Conservation (phyloP, 1,284 basidiomycete species). For the Rhodotorula sp. region DNA sequence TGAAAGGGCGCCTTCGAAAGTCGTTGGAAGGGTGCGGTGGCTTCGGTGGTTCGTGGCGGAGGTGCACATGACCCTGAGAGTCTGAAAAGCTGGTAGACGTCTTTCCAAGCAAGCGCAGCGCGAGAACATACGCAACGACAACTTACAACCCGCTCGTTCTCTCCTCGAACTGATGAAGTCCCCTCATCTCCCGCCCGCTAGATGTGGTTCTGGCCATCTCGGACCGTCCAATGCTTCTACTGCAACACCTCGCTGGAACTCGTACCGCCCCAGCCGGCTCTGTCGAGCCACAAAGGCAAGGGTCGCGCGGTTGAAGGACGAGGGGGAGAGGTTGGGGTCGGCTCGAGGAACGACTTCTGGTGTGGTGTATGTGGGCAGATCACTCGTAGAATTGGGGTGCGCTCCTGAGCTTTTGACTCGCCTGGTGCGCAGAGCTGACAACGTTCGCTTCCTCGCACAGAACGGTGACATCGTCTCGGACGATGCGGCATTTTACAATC, state of each 20-base stretch:
- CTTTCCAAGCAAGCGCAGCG: not conserved
- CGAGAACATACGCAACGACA: not conserved
- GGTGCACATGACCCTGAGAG: too few relatives aligned
- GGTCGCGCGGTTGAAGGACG: slow-evolving; percentile 5
- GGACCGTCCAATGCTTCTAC: slow-evolving; percentile 20
- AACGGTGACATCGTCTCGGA: slow-evolving; percentile 73
- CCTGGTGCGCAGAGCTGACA: too few relatives aligned
- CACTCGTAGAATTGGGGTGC: not conserved
- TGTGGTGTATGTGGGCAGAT: slow-evolving; percentile 22
- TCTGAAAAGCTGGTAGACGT: not conserved
- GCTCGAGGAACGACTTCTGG: slow-evolving; percentile 6
- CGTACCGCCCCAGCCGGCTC: not conserved
- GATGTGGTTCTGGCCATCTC: slow-evolving; percentile 3
- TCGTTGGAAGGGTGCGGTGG: not conserved
- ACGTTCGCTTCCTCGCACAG: slow-evolving; percentile 25
- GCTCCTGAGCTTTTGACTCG: accelerated
- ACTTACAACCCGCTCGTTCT: not conserved
- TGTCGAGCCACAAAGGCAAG: slow-evolving; percentile 9
- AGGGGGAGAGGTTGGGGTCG: slow-evolving; percentile 5
- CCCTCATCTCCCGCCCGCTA: too few relatives aligned
- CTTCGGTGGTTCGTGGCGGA: not conserved
- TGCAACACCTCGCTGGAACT: slow-evolving; percentile 13
- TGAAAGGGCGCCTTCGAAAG: slow-evolving; percentile 12
- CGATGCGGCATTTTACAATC: slow-evolving; percentile 82
- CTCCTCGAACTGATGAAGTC: not conserved